Evolutionary conservation across 139 green algal species (phyloP).

Genomic region (Coelastrella sp.): DNA sequence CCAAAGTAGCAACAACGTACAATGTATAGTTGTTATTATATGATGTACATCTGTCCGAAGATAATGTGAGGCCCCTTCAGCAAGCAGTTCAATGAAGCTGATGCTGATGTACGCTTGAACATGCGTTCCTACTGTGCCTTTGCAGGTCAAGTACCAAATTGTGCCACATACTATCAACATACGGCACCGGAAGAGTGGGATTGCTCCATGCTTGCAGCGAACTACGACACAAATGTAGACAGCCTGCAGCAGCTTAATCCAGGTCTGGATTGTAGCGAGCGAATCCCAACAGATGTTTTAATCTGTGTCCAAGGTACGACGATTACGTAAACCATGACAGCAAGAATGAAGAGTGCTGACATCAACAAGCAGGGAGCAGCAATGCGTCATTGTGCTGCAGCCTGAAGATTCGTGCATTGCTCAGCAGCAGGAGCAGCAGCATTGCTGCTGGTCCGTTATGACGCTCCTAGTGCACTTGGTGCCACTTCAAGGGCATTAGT

Average conservation of each 20-base stretch:
- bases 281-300: not conserved
- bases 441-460: not conserved
- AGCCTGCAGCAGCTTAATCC: conserved; percentile 26
- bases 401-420: not conserved
- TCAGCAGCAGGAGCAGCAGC: not conserved
- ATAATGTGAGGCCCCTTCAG: not conserved
- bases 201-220: not conserved
- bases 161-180: not conserved
- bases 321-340: not conserved
- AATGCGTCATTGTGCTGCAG: not conserved
- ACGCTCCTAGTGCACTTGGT: not conserved
- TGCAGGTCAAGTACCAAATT: not conserved
- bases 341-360: too few relatives aligned
- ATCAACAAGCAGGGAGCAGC: not conserved
- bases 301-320: conserved; percentile 5
- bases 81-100: not conserved
- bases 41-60: not conserved
- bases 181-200: not conserved
- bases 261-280: not conserved
- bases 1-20: not conserved
- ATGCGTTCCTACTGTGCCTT: not conserved
- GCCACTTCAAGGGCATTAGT: not conserved
- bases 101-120: not conserved
- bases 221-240: not conserved
- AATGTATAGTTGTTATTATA: not conserved